Conservation (phyloP, 139 green algal species). For the Micromonas pusilla region DNA sequence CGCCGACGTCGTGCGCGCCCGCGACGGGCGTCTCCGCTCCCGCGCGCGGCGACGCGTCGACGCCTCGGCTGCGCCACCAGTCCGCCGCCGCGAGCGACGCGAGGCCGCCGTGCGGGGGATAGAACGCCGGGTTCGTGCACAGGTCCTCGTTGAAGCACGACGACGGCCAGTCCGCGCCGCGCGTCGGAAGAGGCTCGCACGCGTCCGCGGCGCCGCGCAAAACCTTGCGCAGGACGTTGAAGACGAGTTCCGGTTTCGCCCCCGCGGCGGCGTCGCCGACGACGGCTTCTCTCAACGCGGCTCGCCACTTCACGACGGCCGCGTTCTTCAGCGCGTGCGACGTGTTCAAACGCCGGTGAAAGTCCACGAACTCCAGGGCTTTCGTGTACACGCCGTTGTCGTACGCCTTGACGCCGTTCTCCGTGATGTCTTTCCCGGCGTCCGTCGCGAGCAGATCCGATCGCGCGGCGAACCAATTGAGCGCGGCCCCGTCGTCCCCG, state of each 20-base stretch:
- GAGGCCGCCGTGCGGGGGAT: background rate
- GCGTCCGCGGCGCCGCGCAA: background rate
- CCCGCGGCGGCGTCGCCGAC: too few relatives aligned
- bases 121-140: background rate
- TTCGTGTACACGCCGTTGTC: background rate
- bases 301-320: background rate
- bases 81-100: background rate
- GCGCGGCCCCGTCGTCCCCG: background rate
- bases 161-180: too few relatives aligned
- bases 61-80: background rate
- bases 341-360: background rate
- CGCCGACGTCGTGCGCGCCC: background rate
- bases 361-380: constrained; percentile 6
- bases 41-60: too few relatives aligned
- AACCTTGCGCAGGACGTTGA: too few relatives aligned
- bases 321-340: background rate
- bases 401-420: background rate
- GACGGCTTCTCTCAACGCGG: background rate
- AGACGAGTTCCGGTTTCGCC: too few relatives aligned
- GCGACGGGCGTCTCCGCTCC: background rate
- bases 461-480: background rate
- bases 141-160: background rate
- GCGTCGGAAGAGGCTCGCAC: background rate
- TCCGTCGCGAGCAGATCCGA: background rate
- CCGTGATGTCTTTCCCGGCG: background rate